Evolutionary conservation across 768 basidiomycete species (phyloP).

Genomic region (Phaeotremella skinneri): DNA sequence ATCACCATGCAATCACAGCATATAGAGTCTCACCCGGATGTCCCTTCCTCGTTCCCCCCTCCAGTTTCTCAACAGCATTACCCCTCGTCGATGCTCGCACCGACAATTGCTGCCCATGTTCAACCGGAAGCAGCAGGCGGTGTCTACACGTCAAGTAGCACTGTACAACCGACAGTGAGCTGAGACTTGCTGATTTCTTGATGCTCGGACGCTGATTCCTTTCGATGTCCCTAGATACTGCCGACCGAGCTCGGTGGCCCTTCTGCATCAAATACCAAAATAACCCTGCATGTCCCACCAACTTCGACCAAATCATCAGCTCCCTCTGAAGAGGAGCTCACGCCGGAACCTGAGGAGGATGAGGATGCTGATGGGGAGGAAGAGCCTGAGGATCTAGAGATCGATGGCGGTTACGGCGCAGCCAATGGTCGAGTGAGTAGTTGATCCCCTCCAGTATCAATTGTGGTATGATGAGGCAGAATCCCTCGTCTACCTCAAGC

Average conservation of each 20-base stretch:
- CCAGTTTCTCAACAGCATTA: conserved; percentile 20
- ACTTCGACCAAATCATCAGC: conserved; percentile 9
- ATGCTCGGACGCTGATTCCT: not conserved
- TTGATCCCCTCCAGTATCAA: no score
- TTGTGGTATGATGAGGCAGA: no score
- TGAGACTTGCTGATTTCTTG: not conserved
- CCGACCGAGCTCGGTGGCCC: not conserved
- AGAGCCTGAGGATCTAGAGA: conserved; percentile 13
- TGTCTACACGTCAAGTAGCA: not conserved
- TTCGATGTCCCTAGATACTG: not conserved
- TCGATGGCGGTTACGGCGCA: not conserved
- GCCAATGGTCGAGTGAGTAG: not conserved
- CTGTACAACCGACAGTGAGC: not conserved
- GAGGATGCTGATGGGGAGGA: conserved; percentile 18
- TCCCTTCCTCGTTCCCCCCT: conserved; percentile 9
- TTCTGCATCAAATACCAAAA: conserved; percentile 7
- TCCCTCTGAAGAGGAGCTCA: conserved; percentile 29
- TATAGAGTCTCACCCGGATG: conserved; percentile 13
- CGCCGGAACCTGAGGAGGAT: conserved; percentile 29
- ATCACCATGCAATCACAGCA: conserved; percentile 15
- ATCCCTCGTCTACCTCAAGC: no score
- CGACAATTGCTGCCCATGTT: conserved; percentile 6
- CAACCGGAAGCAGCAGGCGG: not conserved
- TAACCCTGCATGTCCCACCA: conserved; percentile 19
- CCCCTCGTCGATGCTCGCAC: conserved; percentile 30